Evolutionary conservation across 2,329 filamentous ascomycete species (phyloP).

Genomic region (Dactylellina haptotyla): DNA sequence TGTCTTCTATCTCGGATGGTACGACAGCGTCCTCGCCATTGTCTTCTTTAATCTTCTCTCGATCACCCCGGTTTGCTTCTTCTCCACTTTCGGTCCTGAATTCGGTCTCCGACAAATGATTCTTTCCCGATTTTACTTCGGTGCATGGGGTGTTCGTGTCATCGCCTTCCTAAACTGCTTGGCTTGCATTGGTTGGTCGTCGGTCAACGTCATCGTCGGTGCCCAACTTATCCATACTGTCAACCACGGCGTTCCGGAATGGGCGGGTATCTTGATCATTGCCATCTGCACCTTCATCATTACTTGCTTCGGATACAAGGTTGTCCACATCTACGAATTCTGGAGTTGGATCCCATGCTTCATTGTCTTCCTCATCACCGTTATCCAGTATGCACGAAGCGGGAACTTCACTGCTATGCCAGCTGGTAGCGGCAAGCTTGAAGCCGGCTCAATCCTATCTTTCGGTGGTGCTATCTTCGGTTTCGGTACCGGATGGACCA

Average conservation of each 20-base stretch:
- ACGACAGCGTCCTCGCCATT: slow-evolving; percentile 76
- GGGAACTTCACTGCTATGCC: slow-evolving; percentile 72
- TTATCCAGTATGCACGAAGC: slow-evolving; percentile 74
- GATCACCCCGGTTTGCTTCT: slow-evolving; percentile 77
- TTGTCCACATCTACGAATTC: slow-evolving; percentile 81
- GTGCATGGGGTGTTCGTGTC: slow-evolving; percentile 76
- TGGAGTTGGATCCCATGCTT: slow-evolving; percentile 78
- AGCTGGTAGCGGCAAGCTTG: slow-evolving; percentile 69
- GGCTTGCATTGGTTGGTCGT: slow-evolving; percentile 78
- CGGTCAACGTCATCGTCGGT: slow-evolving; percentile 81
- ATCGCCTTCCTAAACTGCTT: slow-evolving; percentile 77
- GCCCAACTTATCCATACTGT: slow-evolving; percentile 80
- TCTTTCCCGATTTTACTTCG: slow-evolving; percentile 80
- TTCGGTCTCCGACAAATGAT: slow-evolving; percentile 84
- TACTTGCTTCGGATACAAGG: slow-evolving; percentile 78
- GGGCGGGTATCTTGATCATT: slow-evolving; percentile 79
- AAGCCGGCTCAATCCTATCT: slow-evolving; percentile 72
- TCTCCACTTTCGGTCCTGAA: slow-evolving; percentile 77
- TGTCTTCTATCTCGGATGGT: slow-evolving; percentile 75
- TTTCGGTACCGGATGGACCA: slow-evolving; percentile 78
- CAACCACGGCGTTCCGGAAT: slow-evolving; percentile 75
- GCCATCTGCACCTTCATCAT: slow-evolving; percentile 74
- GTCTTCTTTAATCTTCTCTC: slow-evolving; percentile 80
- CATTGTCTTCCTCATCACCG: slow-evolving; percentile 75
- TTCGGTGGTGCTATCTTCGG: slow-evolving; percentile 75